Evolutionary conservation across 2,329 filamentous ascomycete genomes (phyloP), one percentile per base, ranked within the genome.

Genomic region (Ceratocystis eucalypticola): DNA sequence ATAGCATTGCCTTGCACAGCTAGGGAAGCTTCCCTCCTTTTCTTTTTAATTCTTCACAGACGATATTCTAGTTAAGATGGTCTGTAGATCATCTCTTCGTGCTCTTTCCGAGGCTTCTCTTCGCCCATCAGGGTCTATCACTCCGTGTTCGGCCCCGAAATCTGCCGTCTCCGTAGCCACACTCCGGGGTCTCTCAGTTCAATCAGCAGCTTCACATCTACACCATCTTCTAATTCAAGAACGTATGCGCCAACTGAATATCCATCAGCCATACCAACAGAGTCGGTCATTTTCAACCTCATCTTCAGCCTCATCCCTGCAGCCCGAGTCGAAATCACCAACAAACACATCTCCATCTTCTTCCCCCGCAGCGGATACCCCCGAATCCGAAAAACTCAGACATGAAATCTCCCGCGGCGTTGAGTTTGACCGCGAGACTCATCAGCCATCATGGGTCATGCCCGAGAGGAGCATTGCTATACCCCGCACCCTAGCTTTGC

Each of bases 391-490:
- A 37, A 64, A 53, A 8, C 66, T 68, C 41, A 68, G 66, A 45
- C 59, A 64, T 20, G 66, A 68, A 33, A 64, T 68, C 48, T 57
- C 59, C 3, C 66, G 66, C 20, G 44, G 61, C 12, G 44, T 66
- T 10, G 66, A 68, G 50, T 68, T 68, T 46, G 66, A 68, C 41
- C 63, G 64, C 28, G 41, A 66, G 57, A 68, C 66, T 7, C 62
- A 64, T 37, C 66, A 68, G 64, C 66, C 66, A 41, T 48, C 64
- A 41, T 68, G 66, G 66, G 64, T 68, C 45, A 37, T 68, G n/a
- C 66, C 66, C 8, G 66, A 66, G n/a, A 64, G 22, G 15, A 64
- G 30, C 28, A 33, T 53, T 1, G 46, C 41, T 1, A 22, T 37
- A 22, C 44, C 62, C 20, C 30, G n/a, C 20, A 59, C 30, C 20